Evolutionary conservation across 2,329 filamentous ascomycete genomes (phyloP).

Genomic region (Raffaelea ambrosiae): DNA sequence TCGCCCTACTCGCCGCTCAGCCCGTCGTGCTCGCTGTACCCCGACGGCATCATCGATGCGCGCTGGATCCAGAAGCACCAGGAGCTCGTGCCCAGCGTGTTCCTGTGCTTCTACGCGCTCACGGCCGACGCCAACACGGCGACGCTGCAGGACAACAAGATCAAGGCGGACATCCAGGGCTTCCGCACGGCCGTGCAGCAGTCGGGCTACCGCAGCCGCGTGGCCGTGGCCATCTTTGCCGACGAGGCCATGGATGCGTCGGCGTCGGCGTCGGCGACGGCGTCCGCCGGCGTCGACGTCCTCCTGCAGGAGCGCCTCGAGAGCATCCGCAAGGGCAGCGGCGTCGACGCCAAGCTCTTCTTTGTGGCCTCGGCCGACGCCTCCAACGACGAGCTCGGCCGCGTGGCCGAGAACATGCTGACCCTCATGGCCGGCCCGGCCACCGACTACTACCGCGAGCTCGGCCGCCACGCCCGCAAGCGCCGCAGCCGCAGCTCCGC

Average conservation of each 20-base stretch:
- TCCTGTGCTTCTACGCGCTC: slow-evolving; percentile 73
- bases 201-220: slow-evolving; percentile 69
- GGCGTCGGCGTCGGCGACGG: slow-evolving; percentile 46
- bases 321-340: slow-evolving; percentile 69
- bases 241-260: slow-evolving; percentile 42
- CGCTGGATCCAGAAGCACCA: slow-evolving; percentile 88
- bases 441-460: slow-evolving; percentile 85
- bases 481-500: slow-evolving; percentile 74
- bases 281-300: too few relatives aligned
- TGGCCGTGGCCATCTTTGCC: slow-evolving; percentile 70
- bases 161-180: slow-evolving; percentile 79
- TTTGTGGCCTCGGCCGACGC: slow-evolving; percentile 75
- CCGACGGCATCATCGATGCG: slow-evolving; percentile 77
- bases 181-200: slow-evolving; percentile 58
- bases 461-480: slow-evolving; percentile 84
- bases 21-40: slow-evolving; percentile 73
- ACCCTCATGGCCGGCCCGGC: slow-evolving; percentile 63
- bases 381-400: slow-evolving; percentile 60
- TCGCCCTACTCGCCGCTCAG: slow-evolving; percentile 88
- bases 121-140: slow-evolving; percentile 64
- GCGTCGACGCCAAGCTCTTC: slow-evolving; percentile 73
- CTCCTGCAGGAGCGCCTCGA: slow-evolving; percentile 64
- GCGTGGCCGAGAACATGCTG: slow-evolving; percentile 66
- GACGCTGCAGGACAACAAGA: slow-evolving; percentile 73
- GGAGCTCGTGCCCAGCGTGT: slow-evolving; percentile 68